These are phyloP conservation scores for Verticillium dahliae DNA, from an alignment of 2,329 filamentous ascomycete species.

Conservation along the genomic window DNA sequence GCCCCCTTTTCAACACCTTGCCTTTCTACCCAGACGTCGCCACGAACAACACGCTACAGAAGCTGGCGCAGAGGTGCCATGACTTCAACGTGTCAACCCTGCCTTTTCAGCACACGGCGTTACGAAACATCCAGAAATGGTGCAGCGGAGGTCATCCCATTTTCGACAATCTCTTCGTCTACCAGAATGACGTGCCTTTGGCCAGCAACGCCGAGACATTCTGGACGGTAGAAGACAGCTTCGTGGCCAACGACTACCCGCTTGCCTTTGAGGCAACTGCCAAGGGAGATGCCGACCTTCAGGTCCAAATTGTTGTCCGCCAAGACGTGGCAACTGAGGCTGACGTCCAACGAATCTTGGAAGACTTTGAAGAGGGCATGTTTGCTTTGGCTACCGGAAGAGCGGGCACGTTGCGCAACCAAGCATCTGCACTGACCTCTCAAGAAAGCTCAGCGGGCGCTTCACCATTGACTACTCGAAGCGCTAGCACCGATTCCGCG, in stretches of 20 bases:
- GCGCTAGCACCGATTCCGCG: background rate
- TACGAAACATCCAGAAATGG: conserved; percentile 79
- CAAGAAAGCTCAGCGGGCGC: background rate
- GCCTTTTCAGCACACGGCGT: conserved; percentile 69
- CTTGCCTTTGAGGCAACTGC: conserved; percentile 70
- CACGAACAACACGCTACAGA: conserved; percentile 46
- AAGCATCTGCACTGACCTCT: background rate
- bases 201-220: conserved; percentile 23
- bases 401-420: background rate
- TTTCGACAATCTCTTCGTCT: conserved; percentile 80
- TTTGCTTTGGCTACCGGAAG: background rate
- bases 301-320: conserved; percentile 54
- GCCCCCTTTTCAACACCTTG: conserved; percentile 85
- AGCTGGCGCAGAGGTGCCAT: conserved; percentile 60
- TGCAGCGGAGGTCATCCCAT: conserved; percentile 52
- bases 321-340: background rate
- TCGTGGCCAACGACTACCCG: conserved; percentile 59
- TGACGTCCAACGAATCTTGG: conserved; percentile 27
- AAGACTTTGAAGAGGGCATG: conserved; percentile 24
- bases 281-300: conserved; percentile 36
- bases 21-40: conserved; percentile 54
- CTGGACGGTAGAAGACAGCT: conserved; percentile 49
- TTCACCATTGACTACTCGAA: background rate
- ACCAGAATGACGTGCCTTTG: conserved; percentile 48
- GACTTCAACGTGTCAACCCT: conserved; percentile 61